phyloP scores from a whole-genome alignment of 1,284 basidiomycete species.

The Psilocybe mexicana region DNA sequence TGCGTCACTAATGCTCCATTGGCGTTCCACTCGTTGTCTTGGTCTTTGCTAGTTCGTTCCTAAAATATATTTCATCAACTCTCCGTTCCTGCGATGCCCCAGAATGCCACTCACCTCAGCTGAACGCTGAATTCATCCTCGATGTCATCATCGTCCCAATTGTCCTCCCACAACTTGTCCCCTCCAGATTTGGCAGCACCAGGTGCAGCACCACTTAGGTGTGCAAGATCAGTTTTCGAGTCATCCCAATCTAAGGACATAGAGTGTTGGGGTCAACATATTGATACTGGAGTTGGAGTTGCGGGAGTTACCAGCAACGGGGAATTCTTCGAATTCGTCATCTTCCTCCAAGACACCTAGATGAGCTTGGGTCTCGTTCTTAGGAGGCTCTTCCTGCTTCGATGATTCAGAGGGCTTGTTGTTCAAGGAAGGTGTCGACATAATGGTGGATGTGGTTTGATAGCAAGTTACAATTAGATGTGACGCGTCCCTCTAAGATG shows the following conservation, averaged over 20 bases:
- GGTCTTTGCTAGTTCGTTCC: conserved; percentile 68
- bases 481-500: conserved; percentile 19
- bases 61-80: conserved; percentile 27
- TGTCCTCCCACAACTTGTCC: conserved; percentile 96
- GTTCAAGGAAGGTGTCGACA: conserved; percentile 35
- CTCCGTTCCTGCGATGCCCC: not conserved
- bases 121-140: conserved; percentile 97
- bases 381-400: conserved; percentile 30
- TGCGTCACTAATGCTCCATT: conserved; percentile 54
- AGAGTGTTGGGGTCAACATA: conserved; percentile 1
- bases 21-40: conserved; percentile 44
- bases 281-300: not conserved
- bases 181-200: conserved; percentile 73
- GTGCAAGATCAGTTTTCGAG: conserved; percentile 76
- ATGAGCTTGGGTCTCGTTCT: conserved; percentile 37
- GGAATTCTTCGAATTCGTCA: conserved; percentile 84
- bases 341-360: conserved; percentile 81
- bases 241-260: conserved; percentile 78
- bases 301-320: conserved; percentile 56
- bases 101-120: conserved; percentile 66
- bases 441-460: conserved; percentile 7
- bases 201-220: conserved; percentile 69
- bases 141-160: conserved; percentile 99
- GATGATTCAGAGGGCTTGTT: conserved; percentile 33
- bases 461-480: conserved; percentile 4